A percentile compares a stretch with the other conserved stretches of the same genome.
These are phyloP conservation scores for Cynanchum wilfordii DNA, from an alignment of 257 asterid species.

Conservation along the genomic window DNA sequence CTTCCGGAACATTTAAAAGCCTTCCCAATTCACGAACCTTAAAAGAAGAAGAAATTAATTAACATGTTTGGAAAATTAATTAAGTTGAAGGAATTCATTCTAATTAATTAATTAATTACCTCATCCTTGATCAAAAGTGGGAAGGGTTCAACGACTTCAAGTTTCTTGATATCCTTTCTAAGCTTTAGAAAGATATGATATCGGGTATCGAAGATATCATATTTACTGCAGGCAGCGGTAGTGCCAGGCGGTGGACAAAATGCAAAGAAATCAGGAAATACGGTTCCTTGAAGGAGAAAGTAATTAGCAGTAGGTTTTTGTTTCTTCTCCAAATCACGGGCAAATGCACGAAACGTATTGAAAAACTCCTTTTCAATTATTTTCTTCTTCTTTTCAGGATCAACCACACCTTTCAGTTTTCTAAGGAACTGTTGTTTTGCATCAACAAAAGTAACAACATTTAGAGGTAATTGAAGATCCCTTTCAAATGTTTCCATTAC, in stretches of 20 bases:
- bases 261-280: constrained; percentile 94
- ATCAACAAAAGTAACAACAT: constrained; percentile 84
- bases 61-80: not conserved
- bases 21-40: constrained; percentile 90
- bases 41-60: constrained; percentile 6
- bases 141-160: constrained; percentile 93
- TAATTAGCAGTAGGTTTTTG: constrained; percentile 49
- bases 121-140: constrained; percentile 95
- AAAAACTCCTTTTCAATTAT: constrained; percentile 89
- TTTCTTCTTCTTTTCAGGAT: constrained; percentile 89
- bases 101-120: constrained; percentile 32
- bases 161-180: constrained; percentile 92
- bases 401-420: constrained; percentile 83
- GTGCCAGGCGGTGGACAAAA: constrained; percentile 99
- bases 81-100: too few relatives aligned
- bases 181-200: constrained; percentile 95
- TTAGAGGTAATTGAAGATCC: constrained; percentile 89
- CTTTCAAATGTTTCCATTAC: too few relatives aligned
- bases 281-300: constrained; percentile 93
- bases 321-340: constrained; percentile 60
- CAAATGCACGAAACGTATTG: constrained; percentile 72
- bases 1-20: constrained; percentile 64
- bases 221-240: too few relatives aligned
- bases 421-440: constrained; percentile 82
- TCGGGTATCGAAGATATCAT: too few relatives aligned